These are phyloP conservation scores for Eragrostis curvula DNA, from an alignment of 176 grass and related monocot genomes.

Conservation along the genomic window DNA sequence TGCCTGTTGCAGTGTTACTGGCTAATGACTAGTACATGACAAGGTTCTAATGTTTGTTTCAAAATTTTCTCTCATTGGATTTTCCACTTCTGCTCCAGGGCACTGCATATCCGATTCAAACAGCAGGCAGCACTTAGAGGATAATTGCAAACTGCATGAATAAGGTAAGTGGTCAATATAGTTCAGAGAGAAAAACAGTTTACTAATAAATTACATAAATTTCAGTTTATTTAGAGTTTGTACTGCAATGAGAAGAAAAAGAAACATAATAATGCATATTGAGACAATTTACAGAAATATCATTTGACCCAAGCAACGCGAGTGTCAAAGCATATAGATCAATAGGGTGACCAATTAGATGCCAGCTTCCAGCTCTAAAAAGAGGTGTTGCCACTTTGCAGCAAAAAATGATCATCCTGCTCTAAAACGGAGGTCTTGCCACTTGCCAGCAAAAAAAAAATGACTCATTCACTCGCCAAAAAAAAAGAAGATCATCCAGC, in stretches of 20 bases:
- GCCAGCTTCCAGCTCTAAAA: not conserved
- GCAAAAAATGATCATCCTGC: not conserved
- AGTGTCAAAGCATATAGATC: not conserved
- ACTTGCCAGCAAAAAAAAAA: not conserved
- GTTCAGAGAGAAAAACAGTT: not conserved
- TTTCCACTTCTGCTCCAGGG: slow-evolving; percentile 94
- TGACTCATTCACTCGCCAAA: too few relatives aligned
- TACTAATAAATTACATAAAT: not conserved
- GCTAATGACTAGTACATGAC: not conserved
- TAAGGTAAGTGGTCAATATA: slow-evolving; percentile 7
- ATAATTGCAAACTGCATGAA: slow-evolving; percentile 83
- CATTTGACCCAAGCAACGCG: not conserved
- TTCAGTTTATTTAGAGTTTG: not conserved
- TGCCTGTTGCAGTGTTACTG: not conserved
- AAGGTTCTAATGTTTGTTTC: not conserved
- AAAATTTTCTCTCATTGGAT: slow-evolving; percentile 61
- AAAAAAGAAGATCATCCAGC: too few relatives aligned
- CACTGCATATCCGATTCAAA: slow-evolving; percentile 88
- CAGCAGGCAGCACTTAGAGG: slow-evolving; percentile 95
- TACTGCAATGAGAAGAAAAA: not conserved
- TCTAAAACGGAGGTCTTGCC: too few relatives aligned
- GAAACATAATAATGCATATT: not conserved
- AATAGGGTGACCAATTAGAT: slow-evolving; percentile 14
- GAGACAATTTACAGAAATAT: not conserved
- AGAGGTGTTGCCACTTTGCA: not conserved